These are phyloP conservation scores for Verticillium longisporum DNA, from an alignment of 2,329 filamentous ascomycete genomes.

Conservation along the genomic window DNA sequence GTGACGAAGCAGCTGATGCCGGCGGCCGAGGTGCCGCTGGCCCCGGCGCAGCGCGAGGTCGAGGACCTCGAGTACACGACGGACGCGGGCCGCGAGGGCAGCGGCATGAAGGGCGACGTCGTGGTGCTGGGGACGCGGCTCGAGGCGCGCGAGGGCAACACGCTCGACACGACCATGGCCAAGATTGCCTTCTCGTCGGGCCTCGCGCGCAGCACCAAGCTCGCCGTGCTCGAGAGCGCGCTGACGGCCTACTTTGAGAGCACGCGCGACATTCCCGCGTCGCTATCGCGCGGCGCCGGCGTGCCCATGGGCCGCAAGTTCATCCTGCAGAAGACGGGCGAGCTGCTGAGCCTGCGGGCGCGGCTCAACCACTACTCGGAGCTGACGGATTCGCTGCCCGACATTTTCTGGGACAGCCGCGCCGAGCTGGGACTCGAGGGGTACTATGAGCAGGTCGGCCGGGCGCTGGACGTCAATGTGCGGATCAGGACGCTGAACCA, in stretches of 20 bases:
- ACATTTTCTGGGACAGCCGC: slow-evolving; percentile 92
- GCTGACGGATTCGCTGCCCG: slow-evolving; percentile 87
- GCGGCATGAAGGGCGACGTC: slow-evolving; percentile 76
- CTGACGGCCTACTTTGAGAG: slow-evolving; percentile 80
- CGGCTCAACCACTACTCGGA: slow-evolving; percentile 97
- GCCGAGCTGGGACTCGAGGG: slow-evolving; percentile 86
- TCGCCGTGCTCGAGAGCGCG: slow-evolving; percentile 82
- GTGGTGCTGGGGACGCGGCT: slow-evolving; percentile 79
- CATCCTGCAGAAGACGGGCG: slow-evolving; percentile 88
- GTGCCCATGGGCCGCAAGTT: slow-evolving; percentile 54
- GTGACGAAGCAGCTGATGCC: slow-evolving; percentile 67
- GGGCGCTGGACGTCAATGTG: slow-evolving; percentile 83
- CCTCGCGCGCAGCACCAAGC: slow-evolving; percentile 84
- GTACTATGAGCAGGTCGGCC: slow-evolving; percentile 91
- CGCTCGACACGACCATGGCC: slow-evolving; percentile 62
- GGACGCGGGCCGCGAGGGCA: slow-evolving; percentile 65
- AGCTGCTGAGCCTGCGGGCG: slow-evolving; percentile 80
- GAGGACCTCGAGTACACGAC: slow-evolving; percentile 86
- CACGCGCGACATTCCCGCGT: slow-evolving; percentile 72
- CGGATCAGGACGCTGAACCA: slow-evolving; percentile 89
- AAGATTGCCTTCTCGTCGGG: slow-evolving; percentile 97
- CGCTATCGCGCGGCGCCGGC: slow-evolving; percentile 58
- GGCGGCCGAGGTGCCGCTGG: slow-evolving; percentile 69
- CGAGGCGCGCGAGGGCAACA: slow-evolving; percentile 36
- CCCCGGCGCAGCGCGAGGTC: slow-evolving; percentile 63